Evolutionary conservation across 805 yeast species (phyloP), one percentile per base, ranked within the genome.

Genomic region (Candida fluviatilis): DNA sequence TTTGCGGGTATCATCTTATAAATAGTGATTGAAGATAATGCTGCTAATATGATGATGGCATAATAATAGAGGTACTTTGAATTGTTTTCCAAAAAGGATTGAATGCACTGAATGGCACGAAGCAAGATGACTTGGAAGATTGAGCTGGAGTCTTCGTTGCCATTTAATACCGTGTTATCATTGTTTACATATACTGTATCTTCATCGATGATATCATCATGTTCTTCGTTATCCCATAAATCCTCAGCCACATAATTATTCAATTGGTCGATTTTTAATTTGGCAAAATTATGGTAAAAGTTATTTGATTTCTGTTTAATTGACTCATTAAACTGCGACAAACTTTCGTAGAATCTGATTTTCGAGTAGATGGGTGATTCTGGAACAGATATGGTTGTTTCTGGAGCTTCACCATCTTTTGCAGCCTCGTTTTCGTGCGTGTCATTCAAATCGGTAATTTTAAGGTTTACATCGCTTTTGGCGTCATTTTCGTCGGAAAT

Each of bases 291-390:
- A 6, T 46, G 36, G 37, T 47, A 56, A 27, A 56, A 48, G 8
- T 49, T 37, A 28, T 45, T 45, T 11, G 59, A 53, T 26, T 38
- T 51, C 26, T 47, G 51, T 34, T 52, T 55, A 37, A 55, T 51
- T 16, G 55, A 49, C 18, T 53, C 47, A 42, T 54, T 54, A 18
- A 51, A 41, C 14, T 36, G 39, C 2, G 55, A 36, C 14, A 57
- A 45, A 34, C 41, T 46, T 39, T 58, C 64, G 41, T 51, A 58
- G 38, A 57, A 57, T 12, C 37, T 48, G 30, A 58, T 55, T 28
- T 38, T 41, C 11, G 35, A 8, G 13, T 17, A 16, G 5, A 17
- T 34, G 4, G 33, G 31, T 12, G 34, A 29, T 21, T 19, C 13
- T 7, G 23, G 3, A 18, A 16, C 11, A n/a, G n/a, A n/a, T n/a